Evolutionary conservation across 495 filamentous ascomycete species (phyloP).

Genomic region (Stereocaulon alpinum): DNA sequence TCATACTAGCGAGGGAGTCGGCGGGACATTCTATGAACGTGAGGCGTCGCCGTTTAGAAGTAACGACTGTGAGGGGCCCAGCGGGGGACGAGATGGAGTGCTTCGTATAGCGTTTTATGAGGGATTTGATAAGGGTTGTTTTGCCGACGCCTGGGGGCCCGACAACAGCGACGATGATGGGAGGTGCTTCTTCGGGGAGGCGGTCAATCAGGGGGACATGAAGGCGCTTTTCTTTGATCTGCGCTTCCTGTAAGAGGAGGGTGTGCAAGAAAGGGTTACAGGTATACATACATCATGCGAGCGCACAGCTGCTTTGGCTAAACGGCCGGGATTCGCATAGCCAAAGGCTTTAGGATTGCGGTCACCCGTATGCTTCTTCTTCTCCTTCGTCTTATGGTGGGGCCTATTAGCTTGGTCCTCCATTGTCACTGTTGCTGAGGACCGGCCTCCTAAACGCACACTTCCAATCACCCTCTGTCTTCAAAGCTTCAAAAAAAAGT

Average conservation of each 20-base stretch:
- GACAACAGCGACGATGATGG: constrained; percentile 82
- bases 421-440: constrained; percentile 37
- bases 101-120: constrained; percentile 90
- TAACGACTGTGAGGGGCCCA: constrained; percentile 89
- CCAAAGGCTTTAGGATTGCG: constrained; percentile 88
- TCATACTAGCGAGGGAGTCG: constrained; percentile 83
- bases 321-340: constrained; percentile 72
- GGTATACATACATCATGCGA: constrained; percentile 68
- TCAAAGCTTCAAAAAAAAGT: not conserved
- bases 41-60: constrained; percentile 80
- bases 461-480: not conserved
- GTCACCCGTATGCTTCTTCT: constrained; percentile 71
- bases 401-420: constrained; percentile 77
- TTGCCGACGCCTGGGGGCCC: constrained; percentile 83
- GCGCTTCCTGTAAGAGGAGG: not conserved
- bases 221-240: constrained; percentile 89
- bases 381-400: constrained; percentile 81
- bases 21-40: constrained; percentile 96
- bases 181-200: constrained; percentile 90
- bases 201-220: constrained; percentile 95
- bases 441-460: not conserved
- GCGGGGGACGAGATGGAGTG: constrained; percentile 81
- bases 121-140: constrained; percentile 76
- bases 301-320: constrained; percentile 72
- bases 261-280: not conserved